phyloP scores from a whole-genome alignment of 805 yeast species.

The Isabelozyma rhagii region DNA sequence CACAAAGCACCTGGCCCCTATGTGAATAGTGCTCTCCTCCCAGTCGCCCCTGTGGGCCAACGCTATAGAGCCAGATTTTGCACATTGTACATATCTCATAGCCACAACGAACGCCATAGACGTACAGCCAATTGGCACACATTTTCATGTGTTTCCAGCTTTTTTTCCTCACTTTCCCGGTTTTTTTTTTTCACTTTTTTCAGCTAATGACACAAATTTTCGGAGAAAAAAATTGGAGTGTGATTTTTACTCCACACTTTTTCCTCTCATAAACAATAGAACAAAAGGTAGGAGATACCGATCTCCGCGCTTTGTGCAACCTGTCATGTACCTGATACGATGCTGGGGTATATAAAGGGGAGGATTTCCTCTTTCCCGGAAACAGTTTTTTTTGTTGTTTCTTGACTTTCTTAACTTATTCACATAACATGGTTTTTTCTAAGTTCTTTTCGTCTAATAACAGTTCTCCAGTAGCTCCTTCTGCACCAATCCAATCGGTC shows the following conservation, averaged over 20 bases:
- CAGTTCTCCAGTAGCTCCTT: neutral
- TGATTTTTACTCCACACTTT: neutral
- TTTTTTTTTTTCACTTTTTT: too few species aligned
- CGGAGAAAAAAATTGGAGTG: neutral
- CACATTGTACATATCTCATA: too few species aligned
- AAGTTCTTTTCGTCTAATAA: neutral
- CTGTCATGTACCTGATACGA: neutral
- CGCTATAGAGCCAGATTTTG: too few species aligned
- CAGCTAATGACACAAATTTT: neutral
- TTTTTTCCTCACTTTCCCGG: too few species aligned
- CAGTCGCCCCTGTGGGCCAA: too few species aligned
- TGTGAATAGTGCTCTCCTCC: too few species aligned
- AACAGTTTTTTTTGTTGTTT: too few species aligned
- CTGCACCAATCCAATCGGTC: neutral
- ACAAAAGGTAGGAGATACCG: neutral
- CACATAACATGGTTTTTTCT: neutral
- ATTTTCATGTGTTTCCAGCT: too few species aligned
- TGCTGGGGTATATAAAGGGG: neutral
- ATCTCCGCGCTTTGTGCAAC: neutral
- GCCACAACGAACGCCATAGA: neutral
- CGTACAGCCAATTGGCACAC: neutral
- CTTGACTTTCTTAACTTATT: neutral
- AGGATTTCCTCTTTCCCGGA: neutral
- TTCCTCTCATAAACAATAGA: neutral
- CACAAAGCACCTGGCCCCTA: too few species aligned